Evolutionary conservation across 2,329 filamentous ascomycete genomes (phyloP).

Genomic region (Alternaria sp.): DNA sequence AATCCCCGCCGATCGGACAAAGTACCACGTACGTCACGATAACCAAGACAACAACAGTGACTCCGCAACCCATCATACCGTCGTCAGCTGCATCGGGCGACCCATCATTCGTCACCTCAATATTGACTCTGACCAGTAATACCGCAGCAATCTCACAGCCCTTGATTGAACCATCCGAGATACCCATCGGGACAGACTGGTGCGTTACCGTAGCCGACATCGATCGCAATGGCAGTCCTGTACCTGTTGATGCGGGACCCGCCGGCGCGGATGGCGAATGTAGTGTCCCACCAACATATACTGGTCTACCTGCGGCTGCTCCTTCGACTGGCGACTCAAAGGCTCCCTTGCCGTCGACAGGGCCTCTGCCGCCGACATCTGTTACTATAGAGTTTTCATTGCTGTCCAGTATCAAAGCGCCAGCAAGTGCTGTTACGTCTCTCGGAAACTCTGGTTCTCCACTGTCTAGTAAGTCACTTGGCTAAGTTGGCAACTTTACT

Average conservation of each 20-base stretch:
- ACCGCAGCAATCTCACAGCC: neutral
- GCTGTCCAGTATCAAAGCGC: neutral
- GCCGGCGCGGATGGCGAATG: constrained; percentile 9
- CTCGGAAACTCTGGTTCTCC: neutral
- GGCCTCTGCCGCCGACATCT: neutral
- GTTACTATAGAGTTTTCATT: neutral
- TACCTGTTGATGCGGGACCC: constrained; percentile 14
- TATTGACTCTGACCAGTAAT: constrained; percentile 4
- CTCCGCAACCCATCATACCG: constrained; percentile 6
- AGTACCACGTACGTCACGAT: constrained; percentile 16
- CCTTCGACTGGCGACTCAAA: neutral
- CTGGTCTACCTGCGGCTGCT: constrained; percentile 3
- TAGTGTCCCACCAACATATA: neutral
- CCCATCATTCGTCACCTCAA: neutral
- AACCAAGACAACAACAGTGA: constrained; percentile 1
- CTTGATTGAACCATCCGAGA: neutral
- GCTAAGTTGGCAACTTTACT: neutral
- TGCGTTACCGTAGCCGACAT: constrained; percentile 22
- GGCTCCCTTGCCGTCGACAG: neutral
- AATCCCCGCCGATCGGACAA: neutral
- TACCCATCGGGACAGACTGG: constrained; percentile 1
- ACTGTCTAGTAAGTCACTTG: neutral
- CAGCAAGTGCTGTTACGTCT: neutral
- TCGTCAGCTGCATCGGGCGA: neutral
- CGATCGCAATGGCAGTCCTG: constrained; percentile 9